A percentile compares a stretch with the other conserved stretches of the same genome.
Conservation (phyloP, 495 filamentous ascomycete species). For the Achaetomiella virescens region DNA sequence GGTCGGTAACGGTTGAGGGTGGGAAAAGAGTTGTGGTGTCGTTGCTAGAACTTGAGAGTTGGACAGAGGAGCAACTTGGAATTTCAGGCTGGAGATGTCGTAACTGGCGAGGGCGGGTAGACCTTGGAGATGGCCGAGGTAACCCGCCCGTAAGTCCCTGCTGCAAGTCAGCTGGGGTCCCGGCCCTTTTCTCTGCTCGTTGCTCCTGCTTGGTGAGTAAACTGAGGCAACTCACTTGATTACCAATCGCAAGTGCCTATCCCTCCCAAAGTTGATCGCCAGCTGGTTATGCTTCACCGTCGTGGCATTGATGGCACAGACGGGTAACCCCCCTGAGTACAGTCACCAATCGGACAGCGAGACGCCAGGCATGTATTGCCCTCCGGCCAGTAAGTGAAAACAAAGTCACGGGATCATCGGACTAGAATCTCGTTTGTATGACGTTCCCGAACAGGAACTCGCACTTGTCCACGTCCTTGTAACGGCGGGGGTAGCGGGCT, state of each 20-base stretch:
- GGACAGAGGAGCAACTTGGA: slow-evolving; percentile 13
- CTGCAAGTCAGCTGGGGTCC: neutral
- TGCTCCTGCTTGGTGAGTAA: too few relatives aligned
- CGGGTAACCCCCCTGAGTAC: slow-evolving; percentile 53
- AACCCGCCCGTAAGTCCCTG: slow-evolving; percentile 51
- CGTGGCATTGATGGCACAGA: slow-evolving; percentile 53
- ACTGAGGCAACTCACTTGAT: slow-evolving; percentile 42
- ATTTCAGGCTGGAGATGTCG: slow-evolving; percentile 16
- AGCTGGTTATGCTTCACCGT: slow-evolving; percentile 48
- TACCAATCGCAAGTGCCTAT: slow-evolving; percentile 50
- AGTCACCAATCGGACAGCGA: slow-evolving; percentile 27
- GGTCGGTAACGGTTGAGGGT: neutral
- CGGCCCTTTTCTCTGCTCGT: too few relatives aligned
- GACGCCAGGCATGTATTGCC: slow-evolving; percentile 28
- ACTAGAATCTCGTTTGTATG: slow-evolving; percentile 25
- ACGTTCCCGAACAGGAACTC: slow-evolving; percentile 20
- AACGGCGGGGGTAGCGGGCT: slow-evolving; percentile 43
- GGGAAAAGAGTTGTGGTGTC: too few relatives aligned
- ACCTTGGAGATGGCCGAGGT: slow-evolving; percentile 43
- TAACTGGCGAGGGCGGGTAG: slow-evolving; percentile 27
- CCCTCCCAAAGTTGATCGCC: slow-evolving; percentile 54
- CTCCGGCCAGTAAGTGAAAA: slow-evolving; percentile 31
- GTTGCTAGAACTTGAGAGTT: too few relatives aligned
- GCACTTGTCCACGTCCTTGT: slow-evolving; percentile 39
- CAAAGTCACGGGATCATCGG: slow-evolving; percentile 31